Percentiles rank a stretch among this genome's conserved stretches.
Conservation (phyloP, 441 rosid species). For the Melastoma candidum region DNA sequence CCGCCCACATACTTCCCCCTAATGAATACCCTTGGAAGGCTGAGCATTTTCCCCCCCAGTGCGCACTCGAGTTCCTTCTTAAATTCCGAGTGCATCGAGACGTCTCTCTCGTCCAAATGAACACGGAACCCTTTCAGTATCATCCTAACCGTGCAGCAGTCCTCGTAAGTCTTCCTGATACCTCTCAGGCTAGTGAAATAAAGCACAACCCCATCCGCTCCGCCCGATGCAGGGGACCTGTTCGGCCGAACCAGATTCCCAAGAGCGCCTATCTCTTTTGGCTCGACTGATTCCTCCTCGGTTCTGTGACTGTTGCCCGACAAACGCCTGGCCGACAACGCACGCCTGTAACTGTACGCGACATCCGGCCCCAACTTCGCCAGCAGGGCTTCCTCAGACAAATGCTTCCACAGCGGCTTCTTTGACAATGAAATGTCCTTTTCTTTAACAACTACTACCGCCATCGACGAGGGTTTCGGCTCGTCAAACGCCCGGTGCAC, state of each 20-base stretch:
- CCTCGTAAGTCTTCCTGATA: slow-evolving; percentile 6
- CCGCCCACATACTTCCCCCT: slow-evolving; percentile 7
- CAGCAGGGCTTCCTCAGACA: slow-evolving; percentile 78
- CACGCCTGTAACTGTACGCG: slow-evolving; percentile 68
- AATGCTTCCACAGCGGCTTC: slow-evolving; percentile 80
- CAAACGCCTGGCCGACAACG: slow-evolving; percentile 65
- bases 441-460: background rate
- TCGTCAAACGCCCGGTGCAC: too few species aligned
- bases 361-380: slow-evolving; percentile 73
- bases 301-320: slow-evolving; percentile 2
- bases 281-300: too few species aligned
- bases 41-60: background rate
- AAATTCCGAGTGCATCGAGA: slow-evolving; percentile 3
- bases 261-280: too few species aligned
- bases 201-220: slow-evolving; percentile 1
- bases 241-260: too few species aligned
- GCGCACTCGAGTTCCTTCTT: slow-evolving; percentile 6
- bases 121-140: slow-evolving; percentile 2
- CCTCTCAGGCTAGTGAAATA: slow-evolving; percentile 7
- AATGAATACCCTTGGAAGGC: slow-evolving; percentile 6
- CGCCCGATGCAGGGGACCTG: too few species aligned
- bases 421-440: slow-evolving; percentile 31
- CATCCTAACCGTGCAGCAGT: slow-evolving; percentile 6
- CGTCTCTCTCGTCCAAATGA: slow-evolving; percentile 4
- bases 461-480: slow-evolving; percentile 9